Evolutionary conservation across 805 yeast species (phyloP).

Genomic region (Scheffersomyces lignosus): DNA sequence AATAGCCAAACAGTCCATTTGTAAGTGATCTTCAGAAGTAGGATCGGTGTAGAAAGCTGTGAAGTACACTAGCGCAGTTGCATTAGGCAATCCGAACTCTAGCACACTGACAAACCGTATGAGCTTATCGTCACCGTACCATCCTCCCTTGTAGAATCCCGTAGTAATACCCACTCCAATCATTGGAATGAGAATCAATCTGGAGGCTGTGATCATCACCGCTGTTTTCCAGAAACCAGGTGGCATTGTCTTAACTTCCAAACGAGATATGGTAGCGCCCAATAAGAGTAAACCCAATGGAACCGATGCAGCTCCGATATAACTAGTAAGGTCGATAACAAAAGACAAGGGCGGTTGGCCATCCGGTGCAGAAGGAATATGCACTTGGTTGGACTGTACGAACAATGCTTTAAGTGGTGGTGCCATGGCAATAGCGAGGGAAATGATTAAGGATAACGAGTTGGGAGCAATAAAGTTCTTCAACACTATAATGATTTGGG

Average conservation of each 20-base stretch:
- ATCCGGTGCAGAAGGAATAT: slow-evolving; percentile 81
- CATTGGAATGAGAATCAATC: slow-evolving; percentile 74
- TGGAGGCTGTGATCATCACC: slow-evolving; percentile 50
- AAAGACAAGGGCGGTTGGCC: slow-evolving; percentile 79
- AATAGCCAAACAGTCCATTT: slow-evolving; percentile 85
- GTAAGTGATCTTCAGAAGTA: slow-evolving; percentile 47
- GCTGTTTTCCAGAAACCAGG: slow-evolving; percentile 73
- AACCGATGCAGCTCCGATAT: slow-evolving; percentile 84
- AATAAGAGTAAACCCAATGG: slow-evolving; percentile 80
- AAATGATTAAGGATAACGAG: slow-evolving; percentile 64
- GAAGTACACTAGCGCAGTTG: slow-evolving; percentile 83
- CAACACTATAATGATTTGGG: not conserved
- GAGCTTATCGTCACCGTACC: slow-evolving; percentile 62
- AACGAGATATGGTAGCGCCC: slow-evolving; percentile 86
- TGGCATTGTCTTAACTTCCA: slow-evolving; percentile 60
- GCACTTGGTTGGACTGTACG: slow-evolving; percentile 46
- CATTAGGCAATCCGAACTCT: slow-evolving; percentile 80
- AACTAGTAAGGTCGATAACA: slow-evolving; percentile 74
- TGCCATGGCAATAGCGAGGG: slow-evolving; percentile 73
- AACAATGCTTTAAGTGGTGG: slow-evolving; percentile 68
- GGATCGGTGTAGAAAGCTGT: slow-evolving; percentile 87
- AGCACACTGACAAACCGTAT: slow-evolving; percentile 73
- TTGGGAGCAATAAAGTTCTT: slow-evolving; percentile 68
- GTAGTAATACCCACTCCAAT: slow-evolving; percentile 64
- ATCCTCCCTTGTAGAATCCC: slow-evolving; percentile 58